Evolutionary conservation across 2,329 filamentous ascomycete genomes (phyloP), one percentile per base, ranked within the genome.

Genomic region (Setomelanomma holmii): DNA sequence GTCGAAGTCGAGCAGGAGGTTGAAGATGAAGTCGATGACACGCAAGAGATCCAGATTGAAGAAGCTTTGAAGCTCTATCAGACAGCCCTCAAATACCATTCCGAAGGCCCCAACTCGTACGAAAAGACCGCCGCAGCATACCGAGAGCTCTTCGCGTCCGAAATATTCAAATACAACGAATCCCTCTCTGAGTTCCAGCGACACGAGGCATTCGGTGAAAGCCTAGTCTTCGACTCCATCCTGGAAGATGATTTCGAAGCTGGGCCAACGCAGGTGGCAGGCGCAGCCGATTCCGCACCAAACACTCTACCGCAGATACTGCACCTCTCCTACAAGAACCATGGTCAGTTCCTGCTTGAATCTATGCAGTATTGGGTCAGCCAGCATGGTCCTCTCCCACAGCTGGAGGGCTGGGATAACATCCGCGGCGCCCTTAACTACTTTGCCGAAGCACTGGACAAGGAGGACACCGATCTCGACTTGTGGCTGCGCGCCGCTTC

Each of bases 11-110:
- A 97, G 77, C 91, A 96, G 69, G 90, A 91, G 51, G 81, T 89
- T 59, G 92, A 96, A 71, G 91, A 96, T 66, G 93, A 97, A 76
- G 81, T 96, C 68, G 95, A 99, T 73, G 92, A 95, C 67, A 96
- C 93, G 27, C 95, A 93, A 73, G 93, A 98, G 75, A 87, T 99
- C 45, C 93, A 96, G 82, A 93, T 98, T 68, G 95, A 99, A 68
- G 95, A 99, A 78, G 93, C 95, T 41, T 80, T 99, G 56, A 98
- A 97, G 77, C 85, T 93, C 30, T 99, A 97, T 72, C 93, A 98
- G 70, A 88, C 83, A 64, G 95, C 95, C 40, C 79, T 99, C 51
- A 96, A 93, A 74, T 86, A 93, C 61, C 95, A 99, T 71, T 89
- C 93, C 1, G 91, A 96, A 76, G 93, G 95, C 1, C 86, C 90